Percentiles rank a stretch among this genome's conserved stretches.
Conservation (phyloP, 495 filamentous ascomycete genomes). For the Friedmanniomyces endolithicus region DNA sequence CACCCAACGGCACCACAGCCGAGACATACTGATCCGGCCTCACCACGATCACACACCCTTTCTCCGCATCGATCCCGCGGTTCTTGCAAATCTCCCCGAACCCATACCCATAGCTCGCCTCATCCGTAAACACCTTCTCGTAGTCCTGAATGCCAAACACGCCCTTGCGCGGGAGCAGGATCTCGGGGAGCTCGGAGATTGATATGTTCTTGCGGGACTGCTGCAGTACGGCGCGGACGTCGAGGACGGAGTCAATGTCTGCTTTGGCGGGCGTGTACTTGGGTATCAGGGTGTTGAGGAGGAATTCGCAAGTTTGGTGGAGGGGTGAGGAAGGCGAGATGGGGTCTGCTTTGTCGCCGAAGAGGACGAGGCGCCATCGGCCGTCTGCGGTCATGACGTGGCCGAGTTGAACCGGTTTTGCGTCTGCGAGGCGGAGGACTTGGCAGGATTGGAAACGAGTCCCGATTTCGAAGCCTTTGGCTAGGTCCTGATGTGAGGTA, state of each 20-base stretch:
- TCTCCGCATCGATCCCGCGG: conserved; percentile 47
- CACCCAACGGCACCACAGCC: conserved; percentile 13
- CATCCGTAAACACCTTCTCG: conserved; percentile 55
- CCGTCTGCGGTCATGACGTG: conserved; percentile 42
- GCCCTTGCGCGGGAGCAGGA: conserved; percentile 18
- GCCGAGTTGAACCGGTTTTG: conserved; percentile 42
- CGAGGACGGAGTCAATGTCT: conserved; percentile 19
- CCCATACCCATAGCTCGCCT: conserved; percentile 39
- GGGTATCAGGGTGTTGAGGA: conserved; percentile 5
- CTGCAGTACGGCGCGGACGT: conserved; percentile 17
- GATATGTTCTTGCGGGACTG: conserved; percentile 2
- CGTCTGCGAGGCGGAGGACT: conserved; percentile 47
- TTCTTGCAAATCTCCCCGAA: conserved; percentile 48
- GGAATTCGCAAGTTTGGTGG: conserved; percentile 5
- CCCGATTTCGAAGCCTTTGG: conserved; percentile 38
- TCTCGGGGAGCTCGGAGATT: conserved; percentile 10
- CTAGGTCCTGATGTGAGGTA: conserved; percentile 24
- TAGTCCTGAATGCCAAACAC: conserved; percentile 37
- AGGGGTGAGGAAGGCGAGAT: conserved; percentile 6
- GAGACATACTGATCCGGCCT: conserved; percentile 58
- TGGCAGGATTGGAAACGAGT: conserved; percentile 46
- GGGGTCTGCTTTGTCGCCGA: conserved; percentile 26
- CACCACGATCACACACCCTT: conserved; percentile 50
- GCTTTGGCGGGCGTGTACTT: conserved; percentile 14
- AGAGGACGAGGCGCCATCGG: conserved; percentile 49